A percentile compares a stretch with the other conserved stretches of the same genome.
These are phyloP conservation scores for Wickerhamiella musiphila DNA, from an alignment of 805 yeast genomes.

Conservation along the genomic window DNA sequence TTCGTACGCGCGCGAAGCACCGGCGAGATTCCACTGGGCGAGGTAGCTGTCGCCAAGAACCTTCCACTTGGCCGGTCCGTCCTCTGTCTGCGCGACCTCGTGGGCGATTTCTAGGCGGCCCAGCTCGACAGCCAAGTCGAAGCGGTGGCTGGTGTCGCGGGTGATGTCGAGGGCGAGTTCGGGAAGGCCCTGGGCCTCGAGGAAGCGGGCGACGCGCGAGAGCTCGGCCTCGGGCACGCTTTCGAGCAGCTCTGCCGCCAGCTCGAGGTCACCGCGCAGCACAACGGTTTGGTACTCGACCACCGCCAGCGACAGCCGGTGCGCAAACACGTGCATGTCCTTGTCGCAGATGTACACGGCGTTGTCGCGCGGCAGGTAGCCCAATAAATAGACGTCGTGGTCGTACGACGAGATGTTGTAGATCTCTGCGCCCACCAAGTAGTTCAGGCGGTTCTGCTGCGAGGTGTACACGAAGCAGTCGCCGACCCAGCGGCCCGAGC, in stretches of 20 bases:
- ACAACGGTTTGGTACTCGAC: slow-evolving; percentile 93
- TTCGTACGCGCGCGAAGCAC: slow-evolving; percentile 67
- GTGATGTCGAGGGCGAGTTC: slow-evolving; percentile 72
- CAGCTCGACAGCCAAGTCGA: slow-evolving; percentile 74
- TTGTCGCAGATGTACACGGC: slow-evolving; percentile 83
- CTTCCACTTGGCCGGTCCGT: slow-evolving; percentile 55
- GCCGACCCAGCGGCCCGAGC: slow-evolving; percentile 92
- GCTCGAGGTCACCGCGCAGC: slow-evolving; percentile 83
- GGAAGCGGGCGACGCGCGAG: slow-evolving; percentile 71
- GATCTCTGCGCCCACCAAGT: slow-evolving; percentile 85
- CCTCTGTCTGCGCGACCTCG: slow-evolving; percentile 31
- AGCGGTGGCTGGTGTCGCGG: slow-evolving; percentile 77
- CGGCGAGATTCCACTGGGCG: slow-evolving; percentile 54
- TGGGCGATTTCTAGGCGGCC: slow-evolving; percentile 55
- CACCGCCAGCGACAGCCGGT: slow-evolving; percentile 67
- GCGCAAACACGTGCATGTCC: slow-evolving; percentile 66
- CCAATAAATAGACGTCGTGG: slow-evolving; percentile 67
- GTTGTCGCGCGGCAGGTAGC: slow-evolving; percentile 81
- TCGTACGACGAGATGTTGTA: slow-evolving; percentile 89
- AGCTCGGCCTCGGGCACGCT: slow-evolving; percentile 44
- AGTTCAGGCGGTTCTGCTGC: slow-evolving; percentile 69
- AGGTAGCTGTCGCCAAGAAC: slow-evolving; percentile 78
- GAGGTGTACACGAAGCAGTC: slow-evolving; percentile 92
- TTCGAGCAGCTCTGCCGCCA: slow-evolving; percentile 40
- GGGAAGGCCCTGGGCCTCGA: slow-evolving; percentile 80